Evolutionary conservation across 495 filamentous ascomycete genomes (phyloP).

Genomic region (Opeltia flavorubescens): DNA sequence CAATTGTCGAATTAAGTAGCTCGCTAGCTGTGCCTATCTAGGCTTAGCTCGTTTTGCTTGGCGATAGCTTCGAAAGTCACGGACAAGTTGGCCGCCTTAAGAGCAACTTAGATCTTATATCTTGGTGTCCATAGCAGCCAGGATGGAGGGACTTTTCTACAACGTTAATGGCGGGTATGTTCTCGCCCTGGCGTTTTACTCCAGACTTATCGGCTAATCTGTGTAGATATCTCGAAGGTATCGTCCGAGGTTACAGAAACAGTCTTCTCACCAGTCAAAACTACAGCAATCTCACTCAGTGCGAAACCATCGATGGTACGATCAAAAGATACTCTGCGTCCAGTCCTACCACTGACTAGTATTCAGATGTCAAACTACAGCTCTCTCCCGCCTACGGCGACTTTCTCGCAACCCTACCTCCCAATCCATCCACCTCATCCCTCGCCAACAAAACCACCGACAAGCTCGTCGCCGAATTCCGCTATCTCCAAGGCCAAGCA

Average conservation of each 20-base stretch:
- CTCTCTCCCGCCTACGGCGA: constrained; percentile 94
- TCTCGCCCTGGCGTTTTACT: not conserved
- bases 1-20: not conserved
- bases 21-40: not conserved
- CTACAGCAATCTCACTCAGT: constrained; percentile 94
- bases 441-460: constrained; percentile 92
- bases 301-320: constrained; percentile 93
- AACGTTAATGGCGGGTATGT: constrained; percentile 87
- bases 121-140: not conserved
- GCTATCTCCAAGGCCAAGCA: constrained; percentile 85
- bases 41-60: not conserved
- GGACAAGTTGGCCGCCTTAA: not conserved
- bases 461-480: constrained; percentile 95
- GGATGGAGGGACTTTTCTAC: constrained; percentile 91
- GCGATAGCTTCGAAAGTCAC: not conserved
- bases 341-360: constrained; percentile 1
- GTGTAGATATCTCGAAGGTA: constrained; percentile 80
- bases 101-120: not conserved
- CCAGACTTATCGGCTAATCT: constrained; percentile 11
- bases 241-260: constrained; percentile 94
- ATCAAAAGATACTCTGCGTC: constrained; percentile 1
- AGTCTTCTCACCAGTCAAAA: constrained; percentile 77
- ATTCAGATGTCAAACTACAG: constrained; percentile 87
- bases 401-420: constrained; percentile 85
- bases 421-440: constrained; percentile 89